Evolutionary conservation across 129 eudicot species (phyloP).

Genomic region (Helichrysum umbraculigerum): DNA sequence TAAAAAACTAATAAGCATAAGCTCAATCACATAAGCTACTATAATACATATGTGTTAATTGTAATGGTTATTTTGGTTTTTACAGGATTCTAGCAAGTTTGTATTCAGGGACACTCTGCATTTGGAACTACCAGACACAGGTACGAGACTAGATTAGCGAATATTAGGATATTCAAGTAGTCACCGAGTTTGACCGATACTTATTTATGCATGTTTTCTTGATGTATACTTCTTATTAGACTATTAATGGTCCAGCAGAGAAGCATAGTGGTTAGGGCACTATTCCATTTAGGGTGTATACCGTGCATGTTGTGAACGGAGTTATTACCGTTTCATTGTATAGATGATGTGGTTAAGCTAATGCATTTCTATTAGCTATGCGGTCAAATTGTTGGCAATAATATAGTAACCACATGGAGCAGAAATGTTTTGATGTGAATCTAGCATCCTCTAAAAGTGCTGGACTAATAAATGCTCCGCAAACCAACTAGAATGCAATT

Average conservation of each 20-base stretch:
- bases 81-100: slow-evolving; percentile 83
- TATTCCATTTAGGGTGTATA: slow-evolving; percentile 15
- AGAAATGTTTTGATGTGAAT: not conserved
- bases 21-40: not conserved
- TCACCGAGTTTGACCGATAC: not conserved
- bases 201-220: not conserved
- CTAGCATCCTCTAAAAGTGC: not conserved
- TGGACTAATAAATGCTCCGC: not conserved
- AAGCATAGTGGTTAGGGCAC: slow-evolving; percentile 7
- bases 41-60: not conserved
- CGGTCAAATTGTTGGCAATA: slow-evolving; percentile 9
- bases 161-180: slow-evolving; percentile 8
- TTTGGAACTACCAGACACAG: slow-evolving; percentile 94
- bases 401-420: slow-evolving; percentile 2
- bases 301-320: not conserved
- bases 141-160: slow-evolving; percentile 34
- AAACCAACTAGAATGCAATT: not conserved
- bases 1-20: slow-evolving; percentile 50
- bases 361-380: slow-evolving; percentile 12
- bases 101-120: slow-evolving; percentile 80
- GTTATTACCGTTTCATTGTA: not conserved
- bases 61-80: slow-evolving; percentile 15
- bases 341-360: not conserved
- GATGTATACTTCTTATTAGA: not conserved
- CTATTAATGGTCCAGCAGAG: not conserved